Base-by-base conservation (phyloP, 345 rosid genomes). In the Aurinia saxatilis region DNA sequence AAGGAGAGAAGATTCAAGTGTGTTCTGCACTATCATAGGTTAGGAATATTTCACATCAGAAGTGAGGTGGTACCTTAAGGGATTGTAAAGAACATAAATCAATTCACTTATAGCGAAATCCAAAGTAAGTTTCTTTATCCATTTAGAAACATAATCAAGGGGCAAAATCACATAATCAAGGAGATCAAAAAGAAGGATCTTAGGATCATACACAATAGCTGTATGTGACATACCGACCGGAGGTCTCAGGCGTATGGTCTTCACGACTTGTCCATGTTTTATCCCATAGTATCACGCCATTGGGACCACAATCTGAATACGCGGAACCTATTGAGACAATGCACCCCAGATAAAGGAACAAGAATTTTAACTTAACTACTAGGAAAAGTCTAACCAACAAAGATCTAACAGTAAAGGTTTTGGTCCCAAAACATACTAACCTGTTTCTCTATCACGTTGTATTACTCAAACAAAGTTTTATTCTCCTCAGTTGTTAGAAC, bases 381-480 rank as follows among this genome's bases (percentile, higher is more conserved):
- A 2, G 29, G n/a, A 37, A 21, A 35, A 12, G n/a, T n/a, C 42
- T 23, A 13, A 1, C 31, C 31, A 36, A 7, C 17, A 54, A 36
- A 54, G 45, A 54, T 54, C 16, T 18, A n/a, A 37, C 60, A n/a
- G 7, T 14, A 21, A 54, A 19, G n/a, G 2, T 2, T 27, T 27
- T 5, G 30, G 30, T 27, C 30, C 5, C n/a, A n/a, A 3, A 27
- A 5, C 30, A 27, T 27, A 46, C 77, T 47, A 47, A 77, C 88
- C 83, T 80, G 87, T 15, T 85, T 83, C 50, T 83, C 88, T 69
- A 78, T 80, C 54, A 83, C 85, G 0, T 85, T 78, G 60, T 83
- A 80, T 51, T 83, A 65, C 60, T 78, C 79, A 56, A 83, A 59
- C 73, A 83, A 73, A 35, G 88, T 80, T 69, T 83, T 80, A 77